phyloP scores from a whole-genome alignment of 805 yeast genomes.

The Myxozyma melibiosi region DNA sequence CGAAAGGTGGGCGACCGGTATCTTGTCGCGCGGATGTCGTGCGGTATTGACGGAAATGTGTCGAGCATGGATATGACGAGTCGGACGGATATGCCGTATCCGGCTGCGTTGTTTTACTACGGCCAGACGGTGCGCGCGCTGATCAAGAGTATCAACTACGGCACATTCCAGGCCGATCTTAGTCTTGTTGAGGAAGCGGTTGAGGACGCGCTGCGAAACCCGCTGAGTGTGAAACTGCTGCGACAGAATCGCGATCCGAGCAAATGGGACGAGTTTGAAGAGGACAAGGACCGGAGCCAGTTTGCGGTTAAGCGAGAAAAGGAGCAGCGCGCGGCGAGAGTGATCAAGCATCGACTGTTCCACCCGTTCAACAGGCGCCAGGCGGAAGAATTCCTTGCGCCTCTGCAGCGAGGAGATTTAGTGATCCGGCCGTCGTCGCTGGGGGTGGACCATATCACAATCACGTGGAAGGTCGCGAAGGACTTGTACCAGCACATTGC shows the following conservation, averaged over 20 bases:
- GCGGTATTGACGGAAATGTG: slow-evolving; percentile 62
- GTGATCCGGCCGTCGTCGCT: slow-evolving; percentile 93
- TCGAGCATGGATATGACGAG: slow-evolving; percentile 41
- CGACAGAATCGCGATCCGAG: slow-evolving; percentile 52
- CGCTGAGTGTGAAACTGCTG: slow-evolving; percentile 39
- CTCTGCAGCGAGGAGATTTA: slow-evolving; percentile 85
- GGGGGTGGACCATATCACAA: slow-evolving; percentile 84
- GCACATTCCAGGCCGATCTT: slow-evolving; percentile 70
- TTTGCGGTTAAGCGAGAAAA: slow-evolving; percentile 61
- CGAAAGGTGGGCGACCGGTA: slow-evolving; percentile 59
- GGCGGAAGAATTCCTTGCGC: slow-evolving; percentile 91
- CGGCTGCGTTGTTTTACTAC: slow-evolving; percentile 50
- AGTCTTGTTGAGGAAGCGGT: slow-evolving; percentile 71
- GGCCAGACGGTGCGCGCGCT: slow-evolving; percentile 90
- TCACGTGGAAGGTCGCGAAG: slow-evolving; percentile 95
- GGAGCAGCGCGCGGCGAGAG: slow-evolving; percentile 69
- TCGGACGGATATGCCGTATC: slow-evolving; percentile 50
- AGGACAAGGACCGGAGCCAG: slow-evolving; percentile 60
- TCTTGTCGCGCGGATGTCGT: slow-evolving; percentile 51
- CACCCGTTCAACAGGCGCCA: slow-evolving; percentile 78
- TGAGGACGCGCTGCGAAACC: slow-evolving; percentile 49
- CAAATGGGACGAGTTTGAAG: slow-evolving; percentile 77
- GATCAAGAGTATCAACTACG: slow-evolving; percentile 68
- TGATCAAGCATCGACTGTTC: slow-evolving; percentile 89
- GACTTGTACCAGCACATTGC: slow-evolving; percentile 89